Conservation (phyloP, 331 rosid species). For the Telfairia occidentalis region DNA sequence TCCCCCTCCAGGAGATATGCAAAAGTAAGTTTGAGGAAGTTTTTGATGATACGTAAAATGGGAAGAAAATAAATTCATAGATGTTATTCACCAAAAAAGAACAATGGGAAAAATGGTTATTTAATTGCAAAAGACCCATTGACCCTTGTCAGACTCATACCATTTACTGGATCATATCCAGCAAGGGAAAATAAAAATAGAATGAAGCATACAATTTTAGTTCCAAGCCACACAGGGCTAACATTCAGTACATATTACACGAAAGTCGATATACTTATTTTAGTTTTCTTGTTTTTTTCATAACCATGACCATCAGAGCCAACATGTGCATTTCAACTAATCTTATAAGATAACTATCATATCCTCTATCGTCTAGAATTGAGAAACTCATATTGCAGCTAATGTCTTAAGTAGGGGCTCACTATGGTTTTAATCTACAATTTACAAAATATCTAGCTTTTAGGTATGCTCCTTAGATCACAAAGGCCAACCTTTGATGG, state of each 20-base stretch:
- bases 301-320: no score
- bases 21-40: background rate
- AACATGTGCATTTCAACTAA: no score
- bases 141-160: background rate
- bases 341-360: no score
- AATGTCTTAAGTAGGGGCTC: no score
- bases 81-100: background rate
- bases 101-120: background rate
- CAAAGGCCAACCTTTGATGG: no score
- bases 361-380: no score
- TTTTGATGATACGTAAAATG: background rate
- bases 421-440: no score
- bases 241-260: background rate
- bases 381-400: no score
- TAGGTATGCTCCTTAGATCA: no score
- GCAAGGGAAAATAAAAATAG: background rate
- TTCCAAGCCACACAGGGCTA: background rate
- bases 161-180: background rate
- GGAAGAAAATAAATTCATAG: background rate
- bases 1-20: background rate
- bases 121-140: conserved; percentile 1
- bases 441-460: no score
- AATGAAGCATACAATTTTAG: background rate
- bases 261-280: no score
- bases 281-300: no score